A percentile compares a stretch with the other conserved stretches of the same genome.
Evolutionary conservation across 2,329 filamentous ascomycete genomes (phyloP).

Genomic region (Sphaceloma murrayae): DNA sequence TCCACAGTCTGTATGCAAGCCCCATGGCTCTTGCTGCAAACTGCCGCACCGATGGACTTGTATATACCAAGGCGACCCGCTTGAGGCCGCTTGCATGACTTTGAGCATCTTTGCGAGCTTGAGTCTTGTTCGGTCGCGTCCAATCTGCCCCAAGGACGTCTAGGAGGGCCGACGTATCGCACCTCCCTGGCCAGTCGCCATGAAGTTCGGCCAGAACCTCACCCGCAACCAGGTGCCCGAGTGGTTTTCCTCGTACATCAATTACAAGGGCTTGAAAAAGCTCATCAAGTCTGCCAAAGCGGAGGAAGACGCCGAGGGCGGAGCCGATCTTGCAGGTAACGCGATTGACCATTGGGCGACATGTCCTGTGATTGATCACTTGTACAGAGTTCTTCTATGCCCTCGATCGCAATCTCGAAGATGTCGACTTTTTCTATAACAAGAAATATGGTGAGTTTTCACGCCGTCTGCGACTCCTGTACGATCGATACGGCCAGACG

Average conservation of each 20-base stretch:
- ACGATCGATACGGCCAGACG: conserved; percentile 74
- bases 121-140: too few relatives aligned
- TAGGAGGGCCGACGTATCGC: too few relatives aligned
- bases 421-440: conserved; percentile 94
- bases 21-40: too few relatives aligned
- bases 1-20: too few relatives aligned
- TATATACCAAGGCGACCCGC: too few relatives aligned
- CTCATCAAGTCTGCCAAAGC: conserved; percentile 69
- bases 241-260: conserved; percentile 75
- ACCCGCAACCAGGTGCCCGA: conserved; percentile 77
- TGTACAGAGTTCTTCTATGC: conserved; percentile 88
- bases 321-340: conserved; percentile 84
- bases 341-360: conserved; percentile 10
- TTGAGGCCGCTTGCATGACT: too few relatives aligned
- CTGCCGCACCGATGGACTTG: too few relatives aligned
- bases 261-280: conserved; percentile 90
- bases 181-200: conserved; percentile 22
- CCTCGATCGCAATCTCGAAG: conserved; percentile 92
- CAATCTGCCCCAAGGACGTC: too few relatives aligned
- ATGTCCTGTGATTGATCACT: conserved; percentile 22
- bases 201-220: conserved; percentile 48
- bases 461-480: conserved; percentile 72
- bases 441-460: conserved; percentile 82
- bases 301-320: conserved; percentile 56
- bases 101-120: too few relatives aligned